A percentile compares a stretch with the other conserved stretches of the same genome.
Evolutionary conservation across 1,139 yeast genomes (phyloP).

Genomic region (Pneumocystis jirovecii): DNA sequence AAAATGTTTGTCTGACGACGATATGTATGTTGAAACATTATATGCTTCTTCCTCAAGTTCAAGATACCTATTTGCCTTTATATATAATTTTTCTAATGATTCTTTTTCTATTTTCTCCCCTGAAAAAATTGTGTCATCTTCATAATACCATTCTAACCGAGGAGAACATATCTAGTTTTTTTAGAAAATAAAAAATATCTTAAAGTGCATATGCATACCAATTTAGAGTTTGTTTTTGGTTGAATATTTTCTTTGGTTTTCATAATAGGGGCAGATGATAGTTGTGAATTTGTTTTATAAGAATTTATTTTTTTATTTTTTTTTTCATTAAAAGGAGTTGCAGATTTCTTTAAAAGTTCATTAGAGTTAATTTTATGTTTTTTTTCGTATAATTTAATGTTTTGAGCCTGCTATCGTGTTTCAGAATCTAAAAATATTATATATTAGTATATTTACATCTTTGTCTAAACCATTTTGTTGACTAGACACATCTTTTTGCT

Average conservation of each 20-base stretch:
- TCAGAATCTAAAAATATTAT: background rate
- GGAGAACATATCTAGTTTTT: background rate
- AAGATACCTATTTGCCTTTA: slow-evolving; percentile 51
- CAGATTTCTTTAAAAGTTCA: no score
- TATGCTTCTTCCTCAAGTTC: slow-evolving; percentile 60
- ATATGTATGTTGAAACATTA: slow-evolving; percentile 54
- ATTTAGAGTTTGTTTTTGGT: background rate
- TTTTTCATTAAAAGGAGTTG: no score
- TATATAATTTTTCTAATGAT: slow-evolving; percentile 37
- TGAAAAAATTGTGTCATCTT: background rate
- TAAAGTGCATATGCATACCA: background rate
- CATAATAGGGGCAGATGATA: no score
- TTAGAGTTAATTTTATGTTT: background rate
- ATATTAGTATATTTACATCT: background rate
- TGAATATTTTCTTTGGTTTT: no score
- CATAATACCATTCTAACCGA: background rate
- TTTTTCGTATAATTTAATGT: background rate
- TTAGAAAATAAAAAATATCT: background rate
- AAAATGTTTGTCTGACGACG: slow-evolving; percentile 75
- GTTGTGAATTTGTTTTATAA: no score
- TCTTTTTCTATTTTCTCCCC: background rate
- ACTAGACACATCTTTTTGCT: background rate
- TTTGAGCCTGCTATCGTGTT: background rate
- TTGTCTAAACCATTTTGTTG: background rate
- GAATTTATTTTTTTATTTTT: background rate